These are phyloP conservation scores for Zangia roseola DNA, from an alignment of 768 basidiomycete genomes.

Conservation along the genomic window DNA sequence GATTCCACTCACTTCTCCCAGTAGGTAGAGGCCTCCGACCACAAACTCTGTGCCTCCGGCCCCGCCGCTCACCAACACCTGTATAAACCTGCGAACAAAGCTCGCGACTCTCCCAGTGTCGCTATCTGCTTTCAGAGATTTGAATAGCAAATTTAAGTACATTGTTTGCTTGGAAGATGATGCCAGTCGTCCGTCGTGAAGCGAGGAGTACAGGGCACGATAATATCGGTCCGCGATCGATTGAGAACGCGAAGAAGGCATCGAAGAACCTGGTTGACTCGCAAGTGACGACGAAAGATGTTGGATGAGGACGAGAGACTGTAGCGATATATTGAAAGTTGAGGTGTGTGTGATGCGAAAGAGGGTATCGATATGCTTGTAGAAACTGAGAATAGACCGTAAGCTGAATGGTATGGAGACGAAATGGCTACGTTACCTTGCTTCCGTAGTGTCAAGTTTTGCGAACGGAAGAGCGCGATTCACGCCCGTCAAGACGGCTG, in stretches of 20 bases:
- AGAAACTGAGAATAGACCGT: constrained; percentile 49
- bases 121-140: constrained; percentile 72
- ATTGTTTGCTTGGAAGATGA: constrained; percentile 91
- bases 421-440: constrained; percentile 46
- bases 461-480: constrained; percentile 96
- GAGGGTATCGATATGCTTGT: constrained; percentile 86
- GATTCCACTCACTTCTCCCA: constrained; percentile 70
- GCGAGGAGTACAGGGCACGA: constrained; percentile 85
- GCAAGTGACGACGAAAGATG: constrained; percentile 67
- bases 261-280: constrained; percentile 39
- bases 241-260: constrained; percentile 40
- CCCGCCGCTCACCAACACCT: constrained; percentile 69
- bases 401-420: background rate
- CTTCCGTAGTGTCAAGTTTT: constrained; percentile 66
- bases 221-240: constrained; percentile 67
- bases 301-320: constrained; percentile 85
- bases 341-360: constrained; percentile 94
- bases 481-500: constrained; percentile 89
- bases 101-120: constrained; percentile 67
- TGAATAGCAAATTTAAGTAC: constrained; percentile 94
- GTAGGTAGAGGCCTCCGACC: constrained; percentile 81
- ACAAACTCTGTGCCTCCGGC: constrained; percentile 82
- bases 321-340: constrained; percentile 95
- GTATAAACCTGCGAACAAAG: constrained; percentile 79
- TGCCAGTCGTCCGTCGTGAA: constrained; percentile 79